phyloP scores from a whole-genome alignment of 2,329 filamentous ascomycete genomes.

The Ophiostoma piceae region DNA sequence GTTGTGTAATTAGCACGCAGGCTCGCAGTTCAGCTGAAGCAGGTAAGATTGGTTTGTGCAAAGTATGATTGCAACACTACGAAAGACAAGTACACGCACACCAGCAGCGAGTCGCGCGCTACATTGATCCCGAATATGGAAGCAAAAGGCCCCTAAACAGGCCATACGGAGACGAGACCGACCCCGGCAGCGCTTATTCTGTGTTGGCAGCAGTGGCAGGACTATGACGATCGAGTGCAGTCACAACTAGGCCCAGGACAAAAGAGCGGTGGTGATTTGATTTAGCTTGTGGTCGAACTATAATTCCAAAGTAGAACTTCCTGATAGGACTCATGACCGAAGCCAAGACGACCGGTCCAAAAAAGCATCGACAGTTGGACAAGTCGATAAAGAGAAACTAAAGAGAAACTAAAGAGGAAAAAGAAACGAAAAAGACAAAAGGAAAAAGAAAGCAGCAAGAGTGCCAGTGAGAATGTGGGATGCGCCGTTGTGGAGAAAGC shows the following conservation, averaged over 20 bases:
- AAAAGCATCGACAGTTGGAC: neutral
- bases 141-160: neutral
- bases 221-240: neutral
- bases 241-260: neutral
- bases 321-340: neutral
- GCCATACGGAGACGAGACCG: neutral
- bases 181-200: slow-evolving; percentile 1
- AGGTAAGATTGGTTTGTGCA: neutral
- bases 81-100: neutral
- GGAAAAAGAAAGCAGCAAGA: neutral
- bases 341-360: neutral
- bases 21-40: neutral
- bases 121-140: neutral
- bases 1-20: neutral
- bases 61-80: neutral
- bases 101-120: neutral
- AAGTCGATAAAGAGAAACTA: neutral
- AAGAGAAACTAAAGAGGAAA: no score
- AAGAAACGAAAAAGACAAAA: neutral
- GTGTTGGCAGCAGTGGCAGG: neutral
- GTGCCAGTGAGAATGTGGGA: neutral
- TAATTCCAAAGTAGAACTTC: neutral
- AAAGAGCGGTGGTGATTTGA: neutral
- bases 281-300: neutral
- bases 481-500: neutral